Conservation (phyloP, 1,284 basidiomycete species). For the Hemileccinum hortonii region DNA sequence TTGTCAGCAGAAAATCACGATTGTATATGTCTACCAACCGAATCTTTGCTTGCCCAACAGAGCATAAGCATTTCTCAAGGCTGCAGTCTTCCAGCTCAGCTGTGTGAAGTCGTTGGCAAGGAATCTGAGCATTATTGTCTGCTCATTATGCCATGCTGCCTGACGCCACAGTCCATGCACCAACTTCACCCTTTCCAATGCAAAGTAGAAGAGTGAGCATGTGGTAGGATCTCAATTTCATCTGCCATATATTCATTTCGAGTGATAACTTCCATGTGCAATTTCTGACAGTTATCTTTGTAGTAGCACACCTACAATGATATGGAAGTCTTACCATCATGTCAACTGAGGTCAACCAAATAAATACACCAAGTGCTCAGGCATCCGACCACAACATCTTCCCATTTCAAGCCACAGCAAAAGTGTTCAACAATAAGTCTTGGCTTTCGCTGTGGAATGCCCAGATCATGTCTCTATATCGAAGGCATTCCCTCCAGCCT, state of each 20-base stretch:
- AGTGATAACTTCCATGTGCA: constrained; percentile 87
- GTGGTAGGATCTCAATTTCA: constrained; percentile 85
- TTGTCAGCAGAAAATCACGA: constrained; percentile 8
- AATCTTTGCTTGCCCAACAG: constrained; percentile 90
- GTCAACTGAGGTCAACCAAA: constrained; percentile 84
- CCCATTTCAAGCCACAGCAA: constrained; percentile 68
- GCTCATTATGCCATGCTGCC: constrained; percentile 91
- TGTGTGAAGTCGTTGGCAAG: constrained; percentile 87
- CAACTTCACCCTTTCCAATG: constrained; percentile 87
- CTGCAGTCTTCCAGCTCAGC: constrained; percentile 88
- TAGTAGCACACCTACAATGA: constrained; percentile 1
- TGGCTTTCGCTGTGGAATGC: constrained; percentile 94
- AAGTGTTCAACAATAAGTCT: constrained; percentile 73
- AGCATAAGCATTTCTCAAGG: constrained; percentile 95
- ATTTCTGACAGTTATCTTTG: constrained; percentile 48
- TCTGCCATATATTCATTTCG: constrained; percentile 88
- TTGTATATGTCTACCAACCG: constrained; percentile 50
- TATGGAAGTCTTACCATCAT: constrained; percentile 57
- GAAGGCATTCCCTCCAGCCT: constrained; percentile 66
- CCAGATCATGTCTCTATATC: constrained; percentile 93
- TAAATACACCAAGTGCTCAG: constrained; percentile 78
- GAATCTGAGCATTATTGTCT: constrained; percentile 89
- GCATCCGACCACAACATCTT: constrained; percentile 91
- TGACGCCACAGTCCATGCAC: constrained; percentile 96
- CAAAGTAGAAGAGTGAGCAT: constrained; percentile 93